These are phyloP conservation scores for Clarireedia sp. DNA, from an alignment of 2,329 filamentous ascomycete species.

Conservation along the genomic window DNA sequence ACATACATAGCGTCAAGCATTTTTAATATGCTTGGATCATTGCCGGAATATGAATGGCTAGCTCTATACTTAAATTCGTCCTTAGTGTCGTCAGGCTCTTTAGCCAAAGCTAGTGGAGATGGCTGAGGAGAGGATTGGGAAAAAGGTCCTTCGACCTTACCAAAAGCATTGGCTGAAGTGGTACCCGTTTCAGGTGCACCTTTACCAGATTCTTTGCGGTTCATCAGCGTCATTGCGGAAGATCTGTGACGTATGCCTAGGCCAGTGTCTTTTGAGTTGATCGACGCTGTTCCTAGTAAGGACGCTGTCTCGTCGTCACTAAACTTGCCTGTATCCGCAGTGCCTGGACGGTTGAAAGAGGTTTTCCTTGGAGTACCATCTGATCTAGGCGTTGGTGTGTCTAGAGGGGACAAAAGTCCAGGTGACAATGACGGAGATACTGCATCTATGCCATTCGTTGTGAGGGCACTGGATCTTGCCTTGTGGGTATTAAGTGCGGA, in stretches of 20 bases:
- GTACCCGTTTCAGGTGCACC: constrained; percentile 57
- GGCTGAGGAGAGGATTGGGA: constrained; percentile 25
- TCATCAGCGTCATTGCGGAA: constrained; percentile 55
- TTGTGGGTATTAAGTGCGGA: constrained; percentile 45
- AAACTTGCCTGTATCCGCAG: constrained; percentile 13
- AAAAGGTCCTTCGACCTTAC: constrained; percentile 50
- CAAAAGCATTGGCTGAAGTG: constrained; percentile 55
- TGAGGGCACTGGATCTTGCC: constrained; percentile 32
- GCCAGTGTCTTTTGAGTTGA: constrained; percentile 28
- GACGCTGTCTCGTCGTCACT: constrained; percentile 29
- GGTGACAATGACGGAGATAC: constrained; percentile 21
- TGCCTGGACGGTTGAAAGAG: constrained; percentile 10
- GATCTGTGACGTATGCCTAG: constrained; percentile 47
- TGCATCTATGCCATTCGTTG: constrained; percentile 13
- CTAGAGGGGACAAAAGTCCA: constrained; percentile 18
- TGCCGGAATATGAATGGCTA: constrained; percentile 79
- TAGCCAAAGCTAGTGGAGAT: constrained; percentile 32
- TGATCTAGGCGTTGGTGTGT: constrained; percentile 10
- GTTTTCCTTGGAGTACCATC: constrained; percentile 15
- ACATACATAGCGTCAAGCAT: constrained; percentile 81
- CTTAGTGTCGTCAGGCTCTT: constrained; percentile 29
- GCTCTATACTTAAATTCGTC: constrained; percentile 44
- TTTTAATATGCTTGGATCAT: constrained; percentile 58
- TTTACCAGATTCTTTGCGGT: constrained; percentile 49
- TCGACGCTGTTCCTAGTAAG: constrained; percentile 22